Base-by-base conservation (phyloP, 2,329 filamentous ascomycete genomes). In the Diaporthe destruens region DNA sequence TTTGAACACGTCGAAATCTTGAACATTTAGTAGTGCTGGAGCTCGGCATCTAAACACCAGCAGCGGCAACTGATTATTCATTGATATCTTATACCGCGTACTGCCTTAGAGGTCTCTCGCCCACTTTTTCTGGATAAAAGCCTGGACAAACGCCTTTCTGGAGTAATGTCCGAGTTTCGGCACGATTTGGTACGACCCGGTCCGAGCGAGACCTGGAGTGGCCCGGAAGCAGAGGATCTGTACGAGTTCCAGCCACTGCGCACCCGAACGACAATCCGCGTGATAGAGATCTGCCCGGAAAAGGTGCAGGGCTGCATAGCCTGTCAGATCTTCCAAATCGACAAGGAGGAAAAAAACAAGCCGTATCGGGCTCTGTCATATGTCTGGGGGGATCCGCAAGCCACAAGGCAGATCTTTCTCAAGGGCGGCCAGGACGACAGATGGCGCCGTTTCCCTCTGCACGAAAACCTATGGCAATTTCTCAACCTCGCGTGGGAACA, bases 361-460 rank as follows among this genome's bases (percentile, higher is more conserved):
- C 18, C 6, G 7, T 70, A 70, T 18, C 32, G 32, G 2, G 67
- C 67, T 14, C 32, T 70, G 0, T 70, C 67, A 4, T 70, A 70
- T 12, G 1, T 42, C 16, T 70, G 67, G 54, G 67, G 55, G 12
- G 14, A 53, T 6, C 9, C 55, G 29, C 4, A 32, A 32, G 2
- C 18, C 7, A 53, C 32, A 9, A 25, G 83, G 6, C 14, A 12
- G 44, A 16, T 70, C 0, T 61, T 53, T 23, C 12, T 70, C 39
- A n/a, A n/a, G 12, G 54, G 42, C 3, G 54, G 42, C 3, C 16
- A 32, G 1, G 7, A 32, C 29, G 3, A 23, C 1, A 6, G 20
- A 0, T 70, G 55, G 55, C n/a, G 23, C 0, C 16, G n/a, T 1
- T 42, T 51, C n/a, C 51, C 32, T 1, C 44, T 70, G 6, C 67